Base-by-base conservation (phyloP, 176 grass and related monocot genomes). In the Juncus inflexus region DNA sequence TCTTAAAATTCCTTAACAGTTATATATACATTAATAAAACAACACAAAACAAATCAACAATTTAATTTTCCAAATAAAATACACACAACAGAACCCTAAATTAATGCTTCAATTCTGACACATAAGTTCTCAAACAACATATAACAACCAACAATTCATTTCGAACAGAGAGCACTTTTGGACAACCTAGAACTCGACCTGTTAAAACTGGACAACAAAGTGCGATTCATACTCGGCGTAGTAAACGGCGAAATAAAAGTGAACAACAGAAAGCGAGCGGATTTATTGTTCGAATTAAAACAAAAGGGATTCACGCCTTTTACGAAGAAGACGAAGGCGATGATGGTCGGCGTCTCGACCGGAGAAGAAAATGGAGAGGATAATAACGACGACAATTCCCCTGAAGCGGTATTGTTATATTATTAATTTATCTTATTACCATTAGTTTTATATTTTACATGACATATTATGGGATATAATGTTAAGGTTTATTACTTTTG, bases 191-290 rank as follows among this genome's bases (percentile, higher is more conserved):
- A 72, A 16, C 14, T 78, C 9, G 87, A 97, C 12, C 56, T 97
- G 45, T 43, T 52, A 19, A 91, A 91, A 64, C 67, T 89, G 60
- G 39, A 60, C 49, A 91, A 97, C 64, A 97, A 80, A 78, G 88
- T 78, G 55, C 68, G 77, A 37, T 97, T 97, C 74, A 89, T 97
- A 9, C 52, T 61, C 11, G 76, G 75, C 71, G 94, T 97, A 54
- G 78, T 84, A 13, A 12, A 69, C 0, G 78, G 69, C 7, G 61
- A 84, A 6, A 84, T 97, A 36, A 58, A 79, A 66, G 85, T 97
- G 19, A 79, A 40, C 43, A 89, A 89, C 55, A 75, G 88, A 60
- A 97, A 91, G 78, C 91, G 80, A 66, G 88, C 80, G 52, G 88
- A 97, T 0, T 73, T 97, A 1, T 81, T 89, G 12, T n/a, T 77